Percentiles rank a stretch among this genome's conserved stretches.
Conservation (phyloP, 2,329 filamentous ascomycete species). For the Balansia obtecta region DNA sequence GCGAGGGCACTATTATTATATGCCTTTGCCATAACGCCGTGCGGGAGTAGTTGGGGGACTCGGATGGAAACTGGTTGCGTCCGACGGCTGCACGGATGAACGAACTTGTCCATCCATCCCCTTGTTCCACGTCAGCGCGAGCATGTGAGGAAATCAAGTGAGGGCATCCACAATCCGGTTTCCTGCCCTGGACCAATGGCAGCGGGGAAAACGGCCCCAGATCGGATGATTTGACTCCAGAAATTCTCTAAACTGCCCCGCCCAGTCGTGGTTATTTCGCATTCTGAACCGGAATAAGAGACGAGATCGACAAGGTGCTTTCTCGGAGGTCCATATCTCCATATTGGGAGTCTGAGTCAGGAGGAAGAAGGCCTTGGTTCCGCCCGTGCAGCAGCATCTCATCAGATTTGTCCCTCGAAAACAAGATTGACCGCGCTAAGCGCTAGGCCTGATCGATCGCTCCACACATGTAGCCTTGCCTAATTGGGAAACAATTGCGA, state of each 20-base stretch:
- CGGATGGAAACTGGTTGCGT: neutral
- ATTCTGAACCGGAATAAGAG: neutral
- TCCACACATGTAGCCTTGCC: neutral
- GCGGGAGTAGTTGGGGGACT: neutral
- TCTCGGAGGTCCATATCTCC: neutral
- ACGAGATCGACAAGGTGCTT: neutral
- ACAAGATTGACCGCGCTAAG: neutral
- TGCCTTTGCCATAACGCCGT: neutral
- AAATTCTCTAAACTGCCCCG: neutral
- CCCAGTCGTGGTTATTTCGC: neutral
- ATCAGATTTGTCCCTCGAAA: too few relatives aligned
- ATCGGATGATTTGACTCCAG: neutral
- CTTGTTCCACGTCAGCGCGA: neutral
- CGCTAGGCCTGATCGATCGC: neutral
- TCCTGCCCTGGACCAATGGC: neutral
- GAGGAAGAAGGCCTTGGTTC: too few relatives aligned
- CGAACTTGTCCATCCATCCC: neutral
- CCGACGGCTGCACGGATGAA: neutral
- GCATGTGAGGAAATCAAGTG: neutral
- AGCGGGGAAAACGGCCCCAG: neutral
- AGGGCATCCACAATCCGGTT: neutral
- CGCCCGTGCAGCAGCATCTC: too few relatives aligned
- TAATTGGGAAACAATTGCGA: neutral
- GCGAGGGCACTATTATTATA: neutral
- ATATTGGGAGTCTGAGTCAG: too few relatives aligned